phyloP scores from a whole-genome alignment of 140 eudicot genomes.

The Anethum foeniculum region DNA sequence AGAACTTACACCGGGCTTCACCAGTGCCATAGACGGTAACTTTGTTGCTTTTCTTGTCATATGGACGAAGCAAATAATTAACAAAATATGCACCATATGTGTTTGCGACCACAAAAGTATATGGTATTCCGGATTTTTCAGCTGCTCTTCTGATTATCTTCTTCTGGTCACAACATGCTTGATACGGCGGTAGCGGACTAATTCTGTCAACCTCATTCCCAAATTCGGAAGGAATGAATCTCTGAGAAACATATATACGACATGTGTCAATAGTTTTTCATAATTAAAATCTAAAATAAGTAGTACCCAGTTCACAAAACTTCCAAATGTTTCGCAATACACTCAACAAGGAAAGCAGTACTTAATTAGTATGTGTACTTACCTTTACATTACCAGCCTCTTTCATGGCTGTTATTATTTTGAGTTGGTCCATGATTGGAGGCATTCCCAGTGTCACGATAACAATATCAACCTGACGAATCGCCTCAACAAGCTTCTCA shows the following conservation, averaged over 20 bases:
- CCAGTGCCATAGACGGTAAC: conserved; percentile 18
- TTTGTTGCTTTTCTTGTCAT: background rate
- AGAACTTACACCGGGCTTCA: conserved; percentile 12
- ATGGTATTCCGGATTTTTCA: conserved; percentile 11
- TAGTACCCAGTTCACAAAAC: background rate
- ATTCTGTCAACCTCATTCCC: conserved; percentile 21
- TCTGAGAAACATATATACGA: conserved; percentile 1
- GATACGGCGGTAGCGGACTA: conserved; percentile 15
- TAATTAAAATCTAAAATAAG: too few species aligned
- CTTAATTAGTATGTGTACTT: too few species aligned
- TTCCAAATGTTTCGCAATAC: background rate
- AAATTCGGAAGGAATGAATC: conserved; percentile 23
- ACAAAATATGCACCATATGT: conserved; percentile 15
- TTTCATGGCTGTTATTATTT: conserved; percentile 11
- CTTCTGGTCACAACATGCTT: conserved; percentile 12
- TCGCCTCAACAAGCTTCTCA: conserved; percentile 17
- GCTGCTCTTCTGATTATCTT: conserved; percentile 1
- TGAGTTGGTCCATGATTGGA: background rate
- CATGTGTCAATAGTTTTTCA: background rate
- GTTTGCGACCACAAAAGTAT: conserved; percentile 20
- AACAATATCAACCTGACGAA: conserved; percentile 8
- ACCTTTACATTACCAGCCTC: conserved; percentile 6
- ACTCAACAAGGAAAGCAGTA: background rate
- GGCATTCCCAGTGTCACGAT: background rate
- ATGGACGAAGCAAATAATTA: conserved; percentile 14